Evolutionary conservation across 1,139 yeast genomes (phyloP).

Genomic region (Hyphopichia wangnamkhiaoensis): DNA sequence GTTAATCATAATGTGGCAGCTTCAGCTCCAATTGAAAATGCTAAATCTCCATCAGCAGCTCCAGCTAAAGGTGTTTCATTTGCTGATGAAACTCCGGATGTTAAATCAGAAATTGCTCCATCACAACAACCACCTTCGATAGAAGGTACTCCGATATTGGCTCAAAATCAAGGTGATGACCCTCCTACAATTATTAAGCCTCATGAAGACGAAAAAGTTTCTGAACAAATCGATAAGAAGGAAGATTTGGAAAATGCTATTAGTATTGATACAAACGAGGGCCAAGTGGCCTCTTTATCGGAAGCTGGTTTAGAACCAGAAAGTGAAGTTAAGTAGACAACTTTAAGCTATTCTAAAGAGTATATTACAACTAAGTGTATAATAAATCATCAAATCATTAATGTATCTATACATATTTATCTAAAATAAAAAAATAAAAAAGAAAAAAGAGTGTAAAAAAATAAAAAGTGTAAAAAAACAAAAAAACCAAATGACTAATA

Average conservation of each 20-base stretch:
- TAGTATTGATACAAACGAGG: constrained; percentile 21
- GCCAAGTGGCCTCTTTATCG: constrained; percentile 15
- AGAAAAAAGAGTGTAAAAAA: not conserved
- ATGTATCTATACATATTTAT: too few relatives aligned
- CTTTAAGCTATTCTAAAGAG: too few relatives aligned
- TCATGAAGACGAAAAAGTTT: constrained; percentile 4
- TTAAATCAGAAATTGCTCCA: not conserved
- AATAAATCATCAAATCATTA: too few relatives aligned
- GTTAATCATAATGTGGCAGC: constrained; percentile 10
- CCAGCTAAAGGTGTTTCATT: not conserved
- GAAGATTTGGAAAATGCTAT: constrained; percentile 21
- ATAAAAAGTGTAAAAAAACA: not conserved
- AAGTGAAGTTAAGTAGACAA: constrained; percentile 1
- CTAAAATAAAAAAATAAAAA: too few relatives aligned
- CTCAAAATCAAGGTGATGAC: not conserved
- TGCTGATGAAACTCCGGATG: constrained; percentile 3
- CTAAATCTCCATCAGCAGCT: not conserved
- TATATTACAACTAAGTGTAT: too few relatives aligned
- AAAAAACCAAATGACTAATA: not conserved
- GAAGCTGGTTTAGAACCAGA: constrained; percentile 3
- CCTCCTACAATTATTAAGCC: not conserved
- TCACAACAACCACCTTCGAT: not conserved
- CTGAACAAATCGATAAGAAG: constrained; percentile 8
- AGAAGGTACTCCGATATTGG: not conserved
- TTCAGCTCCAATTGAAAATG: not conserved